Percentiles rank a stretch among this genome's conserved stretches.
Conservation (phyloP, 768 basidiomycete species). For the Mycena belliarum region DNA sequence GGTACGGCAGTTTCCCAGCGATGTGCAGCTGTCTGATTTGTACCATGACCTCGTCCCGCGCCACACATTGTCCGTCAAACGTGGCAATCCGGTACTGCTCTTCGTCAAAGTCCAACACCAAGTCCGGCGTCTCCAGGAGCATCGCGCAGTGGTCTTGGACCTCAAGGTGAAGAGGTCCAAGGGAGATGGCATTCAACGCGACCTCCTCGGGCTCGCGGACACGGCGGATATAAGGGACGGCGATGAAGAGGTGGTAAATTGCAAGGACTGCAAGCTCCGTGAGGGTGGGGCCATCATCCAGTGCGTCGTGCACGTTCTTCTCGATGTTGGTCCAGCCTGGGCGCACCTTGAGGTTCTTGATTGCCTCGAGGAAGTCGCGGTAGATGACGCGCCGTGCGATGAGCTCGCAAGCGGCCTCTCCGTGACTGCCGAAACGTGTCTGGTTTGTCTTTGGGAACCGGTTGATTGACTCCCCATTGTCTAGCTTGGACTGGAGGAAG, state of each 20-base stretch:
- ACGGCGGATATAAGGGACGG: slow-evolving; percentile 21
- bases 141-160: slow-evolving; percentile 9
- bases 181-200: slow-evolving; percentile 15
- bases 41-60: slow-evolving; percentile 6
- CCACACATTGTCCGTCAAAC: slow-evolving; percentile 6
- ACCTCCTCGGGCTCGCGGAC: slow-evolving; percentile 10
- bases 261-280: slow-evolving; percentile 23
- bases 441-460: slow-evolving; percentile 3
- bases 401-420: not conserved
- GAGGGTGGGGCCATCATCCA: slow-evolving; percentile 23
- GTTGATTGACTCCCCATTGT: not conserved
- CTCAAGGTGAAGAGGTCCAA: slow-evolving; percentile 20
- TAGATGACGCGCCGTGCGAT: not conserved
- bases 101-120: slow-evolving; percentile 16
- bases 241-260: slow-evolving; percentile 17
- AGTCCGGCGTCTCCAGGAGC: slow-evolving; percentile 17
- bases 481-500: not conserved
- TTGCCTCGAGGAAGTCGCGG: not conserved
- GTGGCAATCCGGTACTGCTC: not conserved
- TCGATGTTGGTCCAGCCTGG: not conserved
- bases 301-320: slow-evolving; percentile 22
- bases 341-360: not conserved
- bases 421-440: not conserved
- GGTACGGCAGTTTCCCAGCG: slow-evolving; percentile 7
- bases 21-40: not conserved